Percentiles rank a stretch among this genome's conserved stretches.
Conservation (phyloP, 768 basidiomycete species). For the Leccinum subgranulosum region DNA sequence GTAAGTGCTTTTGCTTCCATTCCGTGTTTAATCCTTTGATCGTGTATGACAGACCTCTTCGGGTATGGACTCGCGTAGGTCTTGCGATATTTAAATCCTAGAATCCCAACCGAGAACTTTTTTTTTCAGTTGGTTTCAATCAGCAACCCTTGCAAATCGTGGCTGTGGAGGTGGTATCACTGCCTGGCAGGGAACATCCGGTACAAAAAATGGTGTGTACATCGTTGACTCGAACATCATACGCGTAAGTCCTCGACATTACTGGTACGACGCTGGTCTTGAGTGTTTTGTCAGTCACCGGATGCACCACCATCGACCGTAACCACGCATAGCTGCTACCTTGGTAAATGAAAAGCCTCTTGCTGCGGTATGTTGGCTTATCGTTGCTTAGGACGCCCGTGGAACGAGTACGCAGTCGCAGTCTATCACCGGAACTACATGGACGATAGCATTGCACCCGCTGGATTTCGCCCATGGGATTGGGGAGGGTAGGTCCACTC, state of each 20-base stretch:
- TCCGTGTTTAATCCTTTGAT: neutral
- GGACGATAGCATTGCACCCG: slow-evolving; percentile 45
- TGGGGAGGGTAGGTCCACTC: slow-evolving; percentile 14
- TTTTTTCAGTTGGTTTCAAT: slow-evolving; percentile 54
- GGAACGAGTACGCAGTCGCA: slow-evolving; percentile 37
- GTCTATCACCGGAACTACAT: neutral
- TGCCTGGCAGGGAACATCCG: slow-evolving; percentile 57
- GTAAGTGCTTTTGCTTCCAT: slow-evolving; percentile 31
- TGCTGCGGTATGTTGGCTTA: neutral
- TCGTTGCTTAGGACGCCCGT: slow-evolving; percentile 39
- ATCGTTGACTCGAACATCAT: neutral
- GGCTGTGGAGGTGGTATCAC: slow-evolving; percentile 61
- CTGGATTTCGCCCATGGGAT: slow-evolving; percentile 47
- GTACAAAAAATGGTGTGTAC: slow-evolving; percentile 37
- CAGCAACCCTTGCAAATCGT: slow-evolving; percentile 53
- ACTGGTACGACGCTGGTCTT: slow-evolving; percentile 7
- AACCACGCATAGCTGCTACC: slow-evolving; percentile 45
- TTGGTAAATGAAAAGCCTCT: slow-evolving; percentile 33
- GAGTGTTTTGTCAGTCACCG: slow-evolving; percentile 44
- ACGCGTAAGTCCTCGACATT: neutral
- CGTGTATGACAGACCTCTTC: neutral
- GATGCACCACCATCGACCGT: slow-evolving; percentile 52
- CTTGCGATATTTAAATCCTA: too few species aligned
- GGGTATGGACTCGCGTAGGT: neutral
- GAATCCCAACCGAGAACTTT: neutral